Percentiles rank a stretch among this genome's conserved stretches.
Conservation (phyloP, 164 flowering plant genomes). For the Nymphaea thermarum region DNA sequence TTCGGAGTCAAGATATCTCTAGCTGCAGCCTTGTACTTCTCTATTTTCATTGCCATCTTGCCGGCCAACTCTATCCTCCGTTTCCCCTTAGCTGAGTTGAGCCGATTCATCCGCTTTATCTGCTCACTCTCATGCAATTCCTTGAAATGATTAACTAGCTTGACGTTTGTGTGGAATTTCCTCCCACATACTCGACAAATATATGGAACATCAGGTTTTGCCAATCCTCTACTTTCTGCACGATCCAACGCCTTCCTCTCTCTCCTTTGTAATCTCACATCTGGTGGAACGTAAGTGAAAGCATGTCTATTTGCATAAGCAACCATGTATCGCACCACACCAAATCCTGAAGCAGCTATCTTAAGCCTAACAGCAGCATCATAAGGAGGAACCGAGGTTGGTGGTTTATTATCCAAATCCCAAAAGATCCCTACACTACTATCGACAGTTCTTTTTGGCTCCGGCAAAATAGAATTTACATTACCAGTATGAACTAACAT, state of each 20-base stretch:
- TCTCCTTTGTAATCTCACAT: constrained; percentile 36
- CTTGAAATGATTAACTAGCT: constrained; percentile 62
- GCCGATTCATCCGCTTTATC: constrained; percentile 47
- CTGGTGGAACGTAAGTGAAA: constrained; percentile 40
- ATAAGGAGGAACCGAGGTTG: constrained; percentile 51
- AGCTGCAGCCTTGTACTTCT: constrained; percentile 57
- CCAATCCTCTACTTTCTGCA: constrained; percentile 41
- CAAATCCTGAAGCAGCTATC: constrained; percentile 44
- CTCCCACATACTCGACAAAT: constrained; percentile 75
- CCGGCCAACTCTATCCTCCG: constrained; percentile 54
- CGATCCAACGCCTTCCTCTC: constrained; percentile 39
- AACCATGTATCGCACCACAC: constrained; percentile 39
- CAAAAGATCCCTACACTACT: constrained; percentile 63
- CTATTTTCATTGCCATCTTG: constrained; percentile 73
- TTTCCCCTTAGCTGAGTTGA: constrained; percentile 60
- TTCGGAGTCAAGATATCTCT: constrained; percentile 53
- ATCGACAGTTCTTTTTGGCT: constrained; percentile 5
- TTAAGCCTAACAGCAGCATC: constrained; percentile 62
- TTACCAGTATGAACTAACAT: neutral
- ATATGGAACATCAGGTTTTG: constrained; percentile 31
- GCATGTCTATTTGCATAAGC: constrained; percentile 79
- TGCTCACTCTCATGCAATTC: constrained; percentile 76
- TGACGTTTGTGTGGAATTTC: constrained; percentile 49
- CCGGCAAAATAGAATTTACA: neutral
- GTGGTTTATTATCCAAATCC: constrained; percentile 87